A percentile compares a stretch with the other conserved stretches of the same genome.
Conservation (phyloP, 192 early-diverging fungal genomes). For the Coemansia sp. region DNA sequence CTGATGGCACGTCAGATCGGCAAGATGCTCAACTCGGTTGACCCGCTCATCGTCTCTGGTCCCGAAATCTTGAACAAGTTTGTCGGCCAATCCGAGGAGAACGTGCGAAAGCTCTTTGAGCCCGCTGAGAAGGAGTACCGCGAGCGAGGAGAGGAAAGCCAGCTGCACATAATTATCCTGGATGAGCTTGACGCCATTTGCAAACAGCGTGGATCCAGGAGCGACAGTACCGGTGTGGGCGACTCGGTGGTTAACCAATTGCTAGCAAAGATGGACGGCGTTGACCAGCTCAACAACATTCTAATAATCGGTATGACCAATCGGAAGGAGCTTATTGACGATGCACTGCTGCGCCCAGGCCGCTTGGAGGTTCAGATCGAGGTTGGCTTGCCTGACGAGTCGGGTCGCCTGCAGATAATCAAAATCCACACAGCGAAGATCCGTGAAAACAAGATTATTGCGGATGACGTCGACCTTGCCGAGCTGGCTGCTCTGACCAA, state of each 20-base stretch:
- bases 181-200: constrained; percentile 99
- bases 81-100: constrained; percentile 96
- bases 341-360: constrained; percentile 92
- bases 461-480: constrained; percentile 72
- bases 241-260: constrained; percentile 98
- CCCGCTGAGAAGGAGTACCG: constrained; percentile 95
- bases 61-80: constrained; percentile 96
- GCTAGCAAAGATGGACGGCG: constrained; percentile 98
- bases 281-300: constrained; percentile 98
- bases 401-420: constrained; percentile 88
- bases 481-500: constrained; percentile 88
- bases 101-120: constrained; percentile 93
- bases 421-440: constrained; percentile 93
- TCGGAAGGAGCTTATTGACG: constrained; percentile 96
- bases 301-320: constrained; percentile 99
- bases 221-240: constrained; percentile 91
- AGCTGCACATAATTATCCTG: constrained; percentile 96
- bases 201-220: constrained; percentile 90
- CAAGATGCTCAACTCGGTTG: constrained; percentile 94
- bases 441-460: constrained; percentile 75
- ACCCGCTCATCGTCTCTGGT: constrained; percentile 94
- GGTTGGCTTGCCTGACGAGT: constrained; percentile 89
- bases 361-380: constrained; percentile 98
- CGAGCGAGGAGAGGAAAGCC: constrained; percentile 83
- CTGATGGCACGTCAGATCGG: constrained; percentile 98